Base-by-base conservation (phyloP, 495 filamentous ascomycete genomes). In the Aspergillus asperescens region DNA sequence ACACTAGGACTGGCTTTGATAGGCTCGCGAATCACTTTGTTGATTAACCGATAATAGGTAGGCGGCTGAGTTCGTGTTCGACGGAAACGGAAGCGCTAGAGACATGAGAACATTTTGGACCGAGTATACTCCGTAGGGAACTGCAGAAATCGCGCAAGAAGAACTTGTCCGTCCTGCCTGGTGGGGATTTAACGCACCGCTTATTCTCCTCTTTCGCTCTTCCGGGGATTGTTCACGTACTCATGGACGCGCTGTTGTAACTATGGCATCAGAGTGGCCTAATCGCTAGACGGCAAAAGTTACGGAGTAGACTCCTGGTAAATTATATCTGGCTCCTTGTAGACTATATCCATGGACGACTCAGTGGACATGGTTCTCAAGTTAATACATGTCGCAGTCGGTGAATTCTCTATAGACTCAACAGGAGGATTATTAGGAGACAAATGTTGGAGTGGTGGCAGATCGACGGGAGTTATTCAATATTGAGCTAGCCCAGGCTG, bases 101-200 rank as follows among this genome's bases (percentile, higher is more conserved):
- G 5, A 12, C n/a, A n/a, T n/a, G n/a, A n/a, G n/a, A n/a, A n/a
- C n/a, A n/a, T n/a, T n/a, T n/a, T n/a, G n/a, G n/a, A n/a, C n/a
- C n/a, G n/a, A n/a, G n/a, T n/a, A n/a, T n/a, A n/a, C n/a, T n/a
- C n/a, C n/a, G n/a, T 9, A 54, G 22, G 32, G 62, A 58, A 18
- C 52, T 52, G 44, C 67, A 72, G 38, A 69, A 72, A 19, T 45
- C 52, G 50, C 67, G 69, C 20, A 48, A 28, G 38, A 63, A 58
- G 15, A 45, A 59, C 39, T 47, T 58, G 5, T 49, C 54, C 0
- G 58, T 40, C 7, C 55, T 56, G 43, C 68, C 69, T 72, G 38
- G 5, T 40, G 23, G 6, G 10, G 8, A 4, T 42, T n/a, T 43
- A 41, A 55, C 28, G 35, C 20, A 13, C 1, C 8, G n/a, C 7